phyloP scores from a whole-genome alignment of 176 grass and related monocot species.

The Aegilops speltoides region DNA sequence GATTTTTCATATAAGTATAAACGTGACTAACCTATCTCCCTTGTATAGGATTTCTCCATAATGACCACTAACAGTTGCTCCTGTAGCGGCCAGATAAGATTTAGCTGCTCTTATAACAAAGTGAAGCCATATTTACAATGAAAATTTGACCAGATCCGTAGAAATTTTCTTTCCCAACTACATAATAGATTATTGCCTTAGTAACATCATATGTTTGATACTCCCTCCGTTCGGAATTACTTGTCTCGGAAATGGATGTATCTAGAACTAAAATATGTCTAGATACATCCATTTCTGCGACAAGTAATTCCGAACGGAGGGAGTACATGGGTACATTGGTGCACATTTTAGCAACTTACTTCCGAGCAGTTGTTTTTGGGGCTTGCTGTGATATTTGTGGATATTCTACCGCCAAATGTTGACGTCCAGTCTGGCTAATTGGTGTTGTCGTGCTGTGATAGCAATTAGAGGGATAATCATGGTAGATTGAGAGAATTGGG shows the following conservation, averaged over 20 bases:
- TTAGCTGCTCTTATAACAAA: background rate
- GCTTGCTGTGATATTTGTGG: background rate
- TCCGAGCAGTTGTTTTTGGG: background rate
- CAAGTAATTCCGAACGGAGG: too few relatives aligned
- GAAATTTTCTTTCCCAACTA: background rate
- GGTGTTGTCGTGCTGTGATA: background rate
- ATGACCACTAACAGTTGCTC: background rate
- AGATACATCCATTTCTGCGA: too few relatives aligned
- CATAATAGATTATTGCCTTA: background rate
- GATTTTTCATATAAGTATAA: too few relatives aligned
- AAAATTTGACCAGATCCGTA: background rate
- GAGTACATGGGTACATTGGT: background rate
- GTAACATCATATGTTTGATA: background rate
- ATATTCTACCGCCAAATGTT: background rate
- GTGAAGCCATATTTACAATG: background rate
- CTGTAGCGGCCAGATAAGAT: background rate
- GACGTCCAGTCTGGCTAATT: background rate
- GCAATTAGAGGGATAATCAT: background rate
- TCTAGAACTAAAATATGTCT: too few relatives aligned
- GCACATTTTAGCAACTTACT: background rate
- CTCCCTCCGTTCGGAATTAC: too few relatives aligned
- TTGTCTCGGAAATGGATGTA: too few relatives aligned
- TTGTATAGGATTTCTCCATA: background rate
- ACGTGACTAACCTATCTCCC: too few relatives aligned
- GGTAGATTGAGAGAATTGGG: background rate